Conservation (phyloP, 192 early-diverging fungal genomes). For the Dissophora ornata region DNA sequence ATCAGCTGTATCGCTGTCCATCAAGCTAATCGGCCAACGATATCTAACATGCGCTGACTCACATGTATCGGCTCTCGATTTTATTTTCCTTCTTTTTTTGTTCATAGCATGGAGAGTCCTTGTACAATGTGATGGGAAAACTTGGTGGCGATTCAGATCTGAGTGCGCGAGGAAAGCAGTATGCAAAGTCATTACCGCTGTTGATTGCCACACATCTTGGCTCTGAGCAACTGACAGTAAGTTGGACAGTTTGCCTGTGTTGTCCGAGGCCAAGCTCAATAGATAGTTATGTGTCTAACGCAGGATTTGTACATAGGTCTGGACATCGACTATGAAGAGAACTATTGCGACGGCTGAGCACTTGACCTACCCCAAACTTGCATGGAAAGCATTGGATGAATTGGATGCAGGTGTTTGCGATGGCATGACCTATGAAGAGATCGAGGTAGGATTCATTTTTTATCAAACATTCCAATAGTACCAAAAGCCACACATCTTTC, state of each 20-base stretch:
- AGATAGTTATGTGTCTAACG: too few relatives aligned
- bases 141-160: constrained; percentile 96
- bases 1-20: neutral
- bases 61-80: neutral
- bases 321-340: constrained; percentile 96
- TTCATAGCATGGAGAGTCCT: constrained; percentile 91
- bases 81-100: constrained; percentile 20
- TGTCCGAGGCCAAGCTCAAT: neutral
- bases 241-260: neutral
- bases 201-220: constrained; percentile 81
- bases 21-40: neutral
- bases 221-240: constrained; percentile 73
- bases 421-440: constrained; percentile 99
- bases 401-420: constrained; percentile 98
- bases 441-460: constrained; percentile 70
- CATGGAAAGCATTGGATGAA: constrained; percentile 99
- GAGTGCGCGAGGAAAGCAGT: constrained; percentile 86
- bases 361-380: constrained; percentile 87
- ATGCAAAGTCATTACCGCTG: constrained; percentile 86
- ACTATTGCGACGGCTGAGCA: constrained; percentile 90
- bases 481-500: neutral
- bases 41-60: too few relatives aligned
- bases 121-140: constrained; percentile 92
- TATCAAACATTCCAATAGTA: too few relatives aligned
- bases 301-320: constrained; percentile 63